These are phyloP conservation scores for Tolypocladium album DNA, from an alignment of 2,329 filamentous ascomycete species.

Conservation along the genomic window DNA sequence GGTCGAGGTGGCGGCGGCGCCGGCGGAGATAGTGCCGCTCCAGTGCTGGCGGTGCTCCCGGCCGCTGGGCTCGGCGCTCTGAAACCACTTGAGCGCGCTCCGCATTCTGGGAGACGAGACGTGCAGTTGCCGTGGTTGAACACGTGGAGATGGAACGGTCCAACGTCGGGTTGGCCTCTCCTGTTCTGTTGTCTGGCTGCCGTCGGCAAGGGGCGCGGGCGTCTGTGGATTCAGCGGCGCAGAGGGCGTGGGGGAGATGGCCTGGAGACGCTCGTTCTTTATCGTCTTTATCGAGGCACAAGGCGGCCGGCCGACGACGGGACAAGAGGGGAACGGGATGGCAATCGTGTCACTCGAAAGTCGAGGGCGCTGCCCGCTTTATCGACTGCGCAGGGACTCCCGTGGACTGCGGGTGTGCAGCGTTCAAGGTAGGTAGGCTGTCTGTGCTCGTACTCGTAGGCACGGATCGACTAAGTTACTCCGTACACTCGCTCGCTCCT, in stretches of 20 bases:
- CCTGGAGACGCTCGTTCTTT: neutral
- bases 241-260: neutral
- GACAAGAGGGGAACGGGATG: neutral
- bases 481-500: neutral
- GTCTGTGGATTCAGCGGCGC: neutral
- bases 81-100: slow-evolving; percentile 16
- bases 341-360: neutral
- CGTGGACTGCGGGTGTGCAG: neutral
- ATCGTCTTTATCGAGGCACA: neutral
- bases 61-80: slow-evolving; percentile 13
- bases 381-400: neutral
- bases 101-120: neutral
- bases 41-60: slow-evolving; percentile 3
- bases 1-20: neutral
- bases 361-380: neutral
- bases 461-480: too few species aligned
- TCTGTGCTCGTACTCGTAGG: too few species aligned
- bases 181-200: neutral
- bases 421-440: neutral
- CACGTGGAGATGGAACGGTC: neutral
- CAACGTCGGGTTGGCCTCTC: neutral
- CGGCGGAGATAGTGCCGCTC: neutral
- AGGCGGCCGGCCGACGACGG: neutral
- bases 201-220: neutral
- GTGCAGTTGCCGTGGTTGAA: neutral